Conservation (phyloP, 2,329 filamentous ascomycete species). For the Trichoderma koningiopsis region DNA sequence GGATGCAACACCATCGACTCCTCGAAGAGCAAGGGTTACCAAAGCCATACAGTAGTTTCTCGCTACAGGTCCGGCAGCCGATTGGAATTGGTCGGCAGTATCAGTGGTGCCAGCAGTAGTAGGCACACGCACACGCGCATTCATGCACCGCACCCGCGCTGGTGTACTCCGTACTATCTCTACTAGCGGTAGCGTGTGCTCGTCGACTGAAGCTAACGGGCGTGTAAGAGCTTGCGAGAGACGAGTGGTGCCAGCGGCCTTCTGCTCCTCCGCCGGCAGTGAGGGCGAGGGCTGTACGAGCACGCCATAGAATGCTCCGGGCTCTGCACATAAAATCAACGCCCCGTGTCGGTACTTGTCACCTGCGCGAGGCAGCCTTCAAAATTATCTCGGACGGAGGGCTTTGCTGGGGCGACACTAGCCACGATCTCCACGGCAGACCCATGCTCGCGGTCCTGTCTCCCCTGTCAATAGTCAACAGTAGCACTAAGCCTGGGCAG, state of each 20-base stretch:
- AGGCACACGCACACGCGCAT: not conserved
- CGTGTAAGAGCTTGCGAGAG: slow-evolving; percentile 4
- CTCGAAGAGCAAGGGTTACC: slow-evolving; percentile 3
- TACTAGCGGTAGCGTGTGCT: slow-evolving; percentile 5
- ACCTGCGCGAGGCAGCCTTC: not conserved
- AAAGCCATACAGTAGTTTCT: slow-evolving; percentile 4
- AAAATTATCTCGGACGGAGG: slow-evolving; percentile 21
- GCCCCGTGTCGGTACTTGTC: slow-evolving; percentile 8
- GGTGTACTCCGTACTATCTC: slow-evolving; percentile 13
- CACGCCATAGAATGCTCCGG: slow-evolving; percentile 1
- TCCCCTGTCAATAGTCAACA: slow-evolving; percentile 14
- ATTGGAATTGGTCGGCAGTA: slow-evolving; percentile 20
- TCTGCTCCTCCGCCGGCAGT: not conserved
- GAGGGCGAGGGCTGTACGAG: not conserved
- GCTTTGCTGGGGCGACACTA: slow-evolving; percentile 16
- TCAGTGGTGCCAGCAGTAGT: not conserved
- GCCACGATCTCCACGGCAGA: slow-evolving; percentile 23
- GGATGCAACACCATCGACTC: slow-evolving; percentile 22
- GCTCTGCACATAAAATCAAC: not conserved
- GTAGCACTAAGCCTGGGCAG: not conserved
- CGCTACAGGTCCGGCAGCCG: slow-evolving; percentile 9
- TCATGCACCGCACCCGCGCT: slow-evolving; percentile 8
- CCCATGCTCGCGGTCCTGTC: slow-evolving; percentile 11
- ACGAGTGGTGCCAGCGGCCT: not conserved
- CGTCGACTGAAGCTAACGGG: slow-evolving; percentile 3